Evolutionary conservation across 2,329 filamentous ascomycete genomes (phyloP), one percentile per base, ranked within the genome.

Genomic region (Penicillium nordicum): DNA sequence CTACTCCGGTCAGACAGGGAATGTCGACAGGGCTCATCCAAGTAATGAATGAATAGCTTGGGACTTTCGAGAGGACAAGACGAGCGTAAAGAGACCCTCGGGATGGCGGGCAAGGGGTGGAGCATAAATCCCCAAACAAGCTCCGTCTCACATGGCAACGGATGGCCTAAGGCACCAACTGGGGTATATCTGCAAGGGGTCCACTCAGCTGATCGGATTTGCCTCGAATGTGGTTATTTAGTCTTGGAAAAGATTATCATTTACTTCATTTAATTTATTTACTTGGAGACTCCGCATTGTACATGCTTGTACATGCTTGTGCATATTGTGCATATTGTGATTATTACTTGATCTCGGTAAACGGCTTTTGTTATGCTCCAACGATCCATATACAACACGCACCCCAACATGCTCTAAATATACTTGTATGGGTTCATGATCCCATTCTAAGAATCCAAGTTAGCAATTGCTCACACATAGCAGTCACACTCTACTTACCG

Each of bases 351-450:
- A 14, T 30, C n/a, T 41, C 10, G 18, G 36, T 25, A n/a, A 7
- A 23, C 10, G 29, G 11, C 25, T 41, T 34, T 43, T 50, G 18
- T 43, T 50, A 37, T 41, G 27, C 43, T 34, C 7, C 43, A 12
- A 34, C 48, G 34, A 48, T 41, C 27, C 27, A 37, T 47, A 36
- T 14, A 36, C 18, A 45, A 30, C 25, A 55, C 44, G 50, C 30
- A 52, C 27, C 45, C 50, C 50, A 27, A 36, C 34, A 12, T n/a
- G 38, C 32, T 63, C 60, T 71, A 76, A 47, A 97, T 88, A 74
- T 97, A 97, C 78, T 97, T 97, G 81, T 97, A 97, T 0, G 93
- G 93, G 77, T 97, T 97, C 91, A 97, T 95, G 76, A 97, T 97
- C 46, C 92, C 92, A 66, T 96, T 96, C 91, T 96, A 65, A 32